Percentiles rank a stretch among this genome's conserved stretches.
Evolutionary conservation across 306 rosid species (phyloP).

Genomic region (Echinosophora koreensis): DNA sequence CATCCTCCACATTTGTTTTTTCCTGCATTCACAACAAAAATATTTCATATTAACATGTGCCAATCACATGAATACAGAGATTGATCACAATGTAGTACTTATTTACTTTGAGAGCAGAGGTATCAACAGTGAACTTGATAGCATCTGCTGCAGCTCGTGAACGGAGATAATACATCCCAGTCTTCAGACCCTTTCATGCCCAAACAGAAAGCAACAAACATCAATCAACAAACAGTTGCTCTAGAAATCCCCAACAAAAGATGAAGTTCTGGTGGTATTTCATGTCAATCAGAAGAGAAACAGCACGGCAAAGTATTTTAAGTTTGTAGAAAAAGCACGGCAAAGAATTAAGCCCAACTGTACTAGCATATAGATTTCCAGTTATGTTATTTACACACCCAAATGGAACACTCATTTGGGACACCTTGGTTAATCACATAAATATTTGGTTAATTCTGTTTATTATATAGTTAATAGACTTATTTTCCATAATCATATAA

Average conservation of each 20-base stretch:
- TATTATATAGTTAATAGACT: too few relatives aligned
- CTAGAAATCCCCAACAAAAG: neutral
- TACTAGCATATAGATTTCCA: neutral
- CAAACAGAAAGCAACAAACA: conserved; percentile 21
- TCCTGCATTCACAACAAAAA: conserved; percentile 56
- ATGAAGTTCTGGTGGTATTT: neutral
- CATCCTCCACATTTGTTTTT: conserved; percentile 44
- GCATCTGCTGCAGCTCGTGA: conserved; percentile 85
- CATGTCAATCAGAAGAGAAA: neutral
- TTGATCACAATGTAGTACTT: neutral
- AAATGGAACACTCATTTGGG: too few relatives aligned
- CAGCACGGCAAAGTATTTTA: neutral
- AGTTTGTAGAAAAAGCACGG: neutral
- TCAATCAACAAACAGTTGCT: conserved; percentile 19
- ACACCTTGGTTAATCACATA: too few relatives aligned
- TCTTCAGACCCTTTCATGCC: conserved; percentile 72
- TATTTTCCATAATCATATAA: too few relatives aligned
- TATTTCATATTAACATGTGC: neutral
- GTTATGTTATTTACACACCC: too few relatives aligned
- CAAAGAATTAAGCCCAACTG: neutral
- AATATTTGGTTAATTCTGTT: too few relatives aligned
- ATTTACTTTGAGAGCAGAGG: conserved; percentile 64
- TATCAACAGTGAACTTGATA: conserved; percentile 85
- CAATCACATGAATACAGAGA: neutral
- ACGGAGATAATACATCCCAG: conserved; percentile 90